A percentile compares a stretch with the other conserved stretches of the same genome.
phyloP scores from a whole-genome alignment of 2,329 filamentous ascomycete species.

The Pseudogymnoascus sp. region DNA sequence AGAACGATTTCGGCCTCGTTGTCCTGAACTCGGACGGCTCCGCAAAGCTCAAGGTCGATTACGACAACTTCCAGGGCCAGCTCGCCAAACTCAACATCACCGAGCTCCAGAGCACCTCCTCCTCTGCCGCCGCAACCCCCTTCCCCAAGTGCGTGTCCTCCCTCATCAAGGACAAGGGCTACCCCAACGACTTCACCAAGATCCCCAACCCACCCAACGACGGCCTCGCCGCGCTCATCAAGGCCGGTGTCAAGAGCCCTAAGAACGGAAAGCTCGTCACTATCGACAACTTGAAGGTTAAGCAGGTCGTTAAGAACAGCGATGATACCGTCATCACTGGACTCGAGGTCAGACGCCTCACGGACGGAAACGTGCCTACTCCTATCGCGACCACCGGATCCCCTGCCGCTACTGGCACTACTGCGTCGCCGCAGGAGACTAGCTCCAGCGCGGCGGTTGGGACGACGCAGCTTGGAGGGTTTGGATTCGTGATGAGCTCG shows the following conservation, averaged over 20 bases:
- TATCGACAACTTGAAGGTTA: slow-evolving; percentile 48
- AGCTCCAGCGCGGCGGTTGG: background rate
- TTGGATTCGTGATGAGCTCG: background rate
- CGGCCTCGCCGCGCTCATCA: slow-evolving; percentile 64
- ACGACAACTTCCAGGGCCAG: slow-evolving; percentile 66
- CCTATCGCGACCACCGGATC: slow-evolving; percentile 33
- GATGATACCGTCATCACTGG: slow-evolving; percentile 53
- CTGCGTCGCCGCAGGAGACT: background rate
- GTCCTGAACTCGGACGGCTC: slow-evolving; percentile 50
- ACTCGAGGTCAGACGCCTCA: slow-evolving; percentile 50
- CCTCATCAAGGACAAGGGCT: slow-evolving; percentile 61
- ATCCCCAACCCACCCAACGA: slow-evolving; percentile 51
- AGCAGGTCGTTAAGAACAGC: slow-evolving; percentile 48
- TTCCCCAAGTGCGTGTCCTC: slow-evolving; percentile 57
- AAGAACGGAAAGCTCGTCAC: slow-evolving; percentile 58
- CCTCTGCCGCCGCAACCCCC: slow-evolving; percentile 44
- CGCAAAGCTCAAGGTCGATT: slow-evolving; percentile 56
- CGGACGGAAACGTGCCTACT: slow-evolving; percentile 47
- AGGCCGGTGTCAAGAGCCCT: slow-evolving; percentile 62
- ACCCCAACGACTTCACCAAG: slow-evolving; percentile 73
- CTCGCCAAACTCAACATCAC: slow-evolving; percentile 68
- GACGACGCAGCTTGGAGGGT: background rate
- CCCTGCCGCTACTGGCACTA: slow-evolving; percentile 11
- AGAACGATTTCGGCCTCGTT: slow-evolving; percentile 59
- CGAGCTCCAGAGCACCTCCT: slow-evolving; percentile 56